Base-by-base conservation (phyloP, 768 basidiomycete genomes). In the Suillus luteus region DNA sequence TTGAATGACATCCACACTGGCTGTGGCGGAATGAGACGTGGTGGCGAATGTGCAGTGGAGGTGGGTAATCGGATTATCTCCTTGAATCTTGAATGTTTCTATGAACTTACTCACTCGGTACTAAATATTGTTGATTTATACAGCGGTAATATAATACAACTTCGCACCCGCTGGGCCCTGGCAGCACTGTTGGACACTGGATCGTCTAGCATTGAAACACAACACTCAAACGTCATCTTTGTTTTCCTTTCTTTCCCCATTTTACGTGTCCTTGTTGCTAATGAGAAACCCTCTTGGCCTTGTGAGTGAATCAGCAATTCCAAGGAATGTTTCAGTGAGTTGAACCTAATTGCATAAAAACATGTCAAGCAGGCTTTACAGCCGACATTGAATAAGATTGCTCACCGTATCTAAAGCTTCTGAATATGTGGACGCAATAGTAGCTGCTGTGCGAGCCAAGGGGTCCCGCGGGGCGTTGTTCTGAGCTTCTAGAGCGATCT, bases 281-380 rank as follows among this genome's bases (percentile, higher is more conserved):
- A 86, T 69, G 60, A 87, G 69, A n/a, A 80, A 77, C 1, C 82
- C 86, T 67, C 86, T 75, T 7, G 86, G 82, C 66, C 83, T 87
- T 65, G 78, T 78, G 72, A 88, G 69, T 1, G 86, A 85, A 61
- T 85, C 82, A 0, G 85, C 85, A 59, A 87, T 80, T 40, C 81
- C 82, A 27, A 87, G 69, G 78, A 88, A 87, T 5, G 86, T 83
- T 67, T 86, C 78, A 0, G 86, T 80, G 15, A 87, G 78, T 63
- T 78, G 80, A 14, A 86, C 77, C 86, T 87, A 33, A 38, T 31
- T 44, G 61, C 55, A 41, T n/a, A 51, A 37, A 24, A 27, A 54
- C 19, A 27, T 54, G 40, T 37, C 44, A 51, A 37, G 40, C 6
- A 27, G 24, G 5, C 5, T 22, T 33, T 52, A 27, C 27, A 14